These are phyloP conservation scores for Aspergillus nidulans DNA, from an alignment of 495 filamentous ascomycete species.

Conservation along the genomic window DNA sequence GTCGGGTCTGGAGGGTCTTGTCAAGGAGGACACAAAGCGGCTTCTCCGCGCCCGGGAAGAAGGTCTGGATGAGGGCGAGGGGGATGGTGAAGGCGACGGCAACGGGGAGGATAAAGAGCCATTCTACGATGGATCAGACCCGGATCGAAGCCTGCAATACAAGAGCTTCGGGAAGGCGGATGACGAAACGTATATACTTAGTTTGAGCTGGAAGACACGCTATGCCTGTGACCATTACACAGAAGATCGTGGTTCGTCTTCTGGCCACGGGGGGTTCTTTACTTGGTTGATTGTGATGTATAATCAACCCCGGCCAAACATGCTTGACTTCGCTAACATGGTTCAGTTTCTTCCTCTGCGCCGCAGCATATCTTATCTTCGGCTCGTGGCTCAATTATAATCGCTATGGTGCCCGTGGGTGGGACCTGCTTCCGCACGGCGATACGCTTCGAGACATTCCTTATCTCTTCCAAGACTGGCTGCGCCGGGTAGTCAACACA, in stretches of 20 bases:
- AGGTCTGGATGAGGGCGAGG: slow-evolving; percentile 25
- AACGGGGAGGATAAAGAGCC: slow-evolving; percentile 24
- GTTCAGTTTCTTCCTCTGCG: slow-evolving; percentile 70
- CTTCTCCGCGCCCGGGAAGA: slow-evolving; percentile 16
- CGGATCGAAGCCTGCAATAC: slow-evolving; percentile 62
- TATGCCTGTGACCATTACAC: slow-evolving; percentile 67
- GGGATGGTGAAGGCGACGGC: slow-evolving; percentile 20
- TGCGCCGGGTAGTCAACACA: slow-evolving; percentile 69
- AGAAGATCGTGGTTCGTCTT: slow-evolving; percentile 39
- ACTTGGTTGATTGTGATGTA: slow-evolving; percentile 97
- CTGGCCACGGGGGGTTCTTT: slow-evolving; percentile 80
- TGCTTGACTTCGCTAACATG: background rate
- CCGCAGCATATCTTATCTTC: slow-evolving; percentile 92
- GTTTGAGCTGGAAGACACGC: slow-evolving; percentile 78
- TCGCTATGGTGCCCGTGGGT: slow-evolving; percentile 88
- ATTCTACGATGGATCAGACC: slow-evolving; percentile 26
- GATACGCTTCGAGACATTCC: slow-evolving; percentile 90
- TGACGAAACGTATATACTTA: slow-evolving; percentile 51
- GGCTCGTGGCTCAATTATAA: slow-evolving; percentile 99
- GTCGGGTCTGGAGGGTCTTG: slow-evolving; percentile 65
- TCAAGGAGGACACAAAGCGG: slow-evolving; percentile 9
- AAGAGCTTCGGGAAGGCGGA: slow-evolving; percentile 58
- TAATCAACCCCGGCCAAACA: slow-evolving; percentile 33
- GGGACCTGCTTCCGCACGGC: slow-evolving; percentile 90
- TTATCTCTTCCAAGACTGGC: slow-evolving; percentile 88